Evolutionary conservation across 306 rosid genomes (phyloP).

Genomic region (Glycyrrhiza uralensis): DNA sequence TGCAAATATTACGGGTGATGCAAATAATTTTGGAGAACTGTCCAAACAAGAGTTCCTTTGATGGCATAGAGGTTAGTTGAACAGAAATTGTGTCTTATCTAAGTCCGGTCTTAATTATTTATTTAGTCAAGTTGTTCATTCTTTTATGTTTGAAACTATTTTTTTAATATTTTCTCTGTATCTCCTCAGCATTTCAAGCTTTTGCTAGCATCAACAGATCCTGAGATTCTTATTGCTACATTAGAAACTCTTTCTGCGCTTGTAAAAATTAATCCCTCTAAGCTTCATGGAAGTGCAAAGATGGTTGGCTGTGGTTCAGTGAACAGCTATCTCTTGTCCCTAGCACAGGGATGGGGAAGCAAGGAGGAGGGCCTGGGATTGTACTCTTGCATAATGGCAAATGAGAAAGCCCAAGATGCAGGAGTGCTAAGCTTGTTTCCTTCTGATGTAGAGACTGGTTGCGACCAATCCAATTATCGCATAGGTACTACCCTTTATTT

Average conservation of each 20-base stretch:
- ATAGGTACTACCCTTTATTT: conserved; percentile 91
- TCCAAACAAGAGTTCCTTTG: conserved; percentile 90
- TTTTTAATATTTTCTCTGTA: conserved; percentile 9
- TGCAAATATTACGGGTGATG: conserved; percentile 93
- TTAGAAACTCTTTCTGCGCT: conserved; percentile 95
- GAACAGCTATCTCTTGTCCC: conserved; percentile 82
- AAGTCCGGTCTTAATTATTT: not conserved
- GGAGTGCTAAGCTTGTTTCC: conserved; percentile 89
- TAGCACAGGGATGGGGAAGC: conserved; percentile 99
- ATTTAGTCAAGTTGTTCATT: not conserved
- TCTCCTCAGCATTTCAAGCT: conserved; percentile 91
- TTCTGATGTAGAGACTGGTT: conserved; percentile 67
- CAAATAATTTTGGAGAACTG: conserved; percentile 93
- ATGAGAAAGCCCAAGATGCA: conserved; percentile 75
- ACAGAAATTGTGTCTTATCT: conserved; percentile 1
- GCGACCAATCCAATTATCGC: conserved; percentile 67
- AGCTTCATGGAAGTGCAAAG: conserved; percentile 91
- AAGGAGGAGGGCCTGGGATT: conserved; percentile 99
- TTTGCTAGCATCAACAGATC: conserved; percentile 88
- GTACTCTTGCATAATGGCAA: conserved; percentile 86
- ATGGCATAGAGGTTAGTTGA: conserved; percentile 91
- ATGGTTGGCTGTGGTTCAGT: conserved; percentile 91
- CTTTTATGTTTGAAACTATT: not conserved
- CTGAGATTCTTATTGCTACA: conserved; percentile 87
- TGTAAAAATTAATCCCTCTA: conserved; percentile 95